A percentile compares a stretch with the other conserved stretches of the same genome.
phyloP scores from a whole-genome alignment of 148 eudicot genomes.

The Cornus controversa region DNA sequence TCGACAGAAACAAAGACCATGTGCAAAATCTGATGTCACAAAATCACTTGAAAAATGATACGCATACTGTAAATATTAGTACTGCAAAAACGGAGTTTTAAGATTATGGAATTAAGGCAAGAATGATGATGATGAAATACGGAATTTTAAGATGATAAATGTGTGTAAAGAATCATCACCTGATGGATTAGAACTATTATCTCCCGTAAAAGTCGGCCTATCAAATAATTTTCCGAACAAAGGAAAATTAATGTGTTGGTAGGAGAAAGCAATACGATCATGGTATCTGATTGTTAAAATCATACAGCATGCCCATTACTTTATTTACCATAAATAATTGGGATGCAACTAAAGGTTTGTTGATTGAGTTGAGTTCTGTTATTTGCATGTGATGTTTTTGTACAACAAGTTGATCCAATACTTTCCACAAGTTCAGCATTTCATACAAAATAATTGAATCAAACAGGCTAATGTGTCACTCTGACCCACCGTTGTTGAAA shows the following conservation, averaged over 20 bases:
- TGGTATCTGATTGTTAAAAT: no score
- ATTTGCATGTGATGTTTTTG: background rate
- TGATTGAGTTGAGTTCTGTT: no score
- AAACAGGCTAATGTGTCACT: constrained; percentile 5
- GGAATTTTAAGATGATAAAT: background rate
- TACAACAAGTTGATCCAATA: background rate
- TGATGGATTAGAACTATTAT: background rate
- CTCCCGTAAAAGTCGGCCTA: background rate
- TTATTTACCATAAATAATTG: no score
- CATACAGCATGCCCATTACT: no score
- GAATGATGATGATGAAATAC: no score
- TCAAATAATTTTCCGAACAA: background rate
- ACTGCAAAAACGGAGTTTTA: background rate
- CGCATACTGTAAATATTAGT: background rate
- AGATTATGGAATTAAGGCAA: no score
- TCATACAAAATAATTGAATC: background rate
- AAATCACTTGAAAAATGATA: background rate
- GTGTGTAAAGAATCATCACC: background rate
- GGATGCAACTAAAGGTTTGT: no score
- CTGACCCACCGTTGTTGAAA: constrained; percentile 59
- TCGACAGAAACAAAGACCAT: background rate
- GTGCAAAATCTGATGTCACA: background rate
- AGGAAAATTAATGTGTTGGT: no score
- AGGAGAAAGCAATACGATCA: background rate
- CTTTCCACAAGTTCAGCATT: constrained; percentile 3